Percentiles rank a stretch among this genome's conserved stretches.
Evolutionary conservation across 2,329 filamentous ascomycete species (phyloP).

Genomic region (Colletotrichum musae): DNA sequence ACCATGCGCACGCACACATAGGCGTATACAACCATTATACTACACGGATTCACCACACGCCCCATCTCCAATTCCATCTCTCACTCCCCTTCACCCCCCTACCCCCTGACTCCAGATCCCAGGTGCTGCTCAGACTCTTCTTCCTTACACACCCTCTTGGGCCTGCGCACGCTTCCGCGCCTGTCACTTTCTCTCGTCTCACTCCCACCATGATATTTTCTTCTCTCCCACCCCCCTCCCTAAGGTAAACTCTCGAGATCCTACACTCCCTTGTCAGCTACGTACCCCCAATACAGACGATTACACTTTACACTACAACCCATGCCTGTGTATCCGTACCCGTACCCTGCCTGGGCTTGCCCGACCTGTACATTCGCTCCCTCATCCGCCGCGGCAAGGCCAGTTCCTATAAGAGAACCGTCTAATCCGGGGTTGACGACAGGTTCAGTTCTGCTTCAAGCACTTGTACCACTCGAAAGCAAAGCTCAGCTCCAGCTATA

Average conservation of each 20-base stretch:
- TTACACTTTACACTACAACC: conserved; percentile 40
- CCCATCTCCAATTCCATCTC: conserved; percentile 28
- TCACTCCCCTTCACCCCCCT: conserved; percentile 34
- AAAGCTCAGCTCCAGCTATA: conserved; percentile 32
- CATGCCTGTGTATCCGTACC: conserved; percentile 37
- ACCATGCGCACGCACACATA: conserved; percentile 33
- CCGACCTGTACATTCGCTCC: conserved; percentile 31
- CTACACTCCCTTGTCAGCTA: conserved; percentile 30
- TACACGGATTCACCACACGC: conserved; percentile 21
- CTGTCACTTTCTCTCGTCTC: conserved; percentile 27
- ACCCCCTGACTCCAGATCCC: conserved; percentile 15
- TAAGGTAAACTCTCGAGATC: conserved; percentile 12
- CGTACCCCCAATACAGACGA: conserved; percentile 31
- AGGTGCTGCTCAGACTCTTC: conserved; percentile 3
- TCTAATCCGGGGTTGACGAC: conserved; percentile 38
- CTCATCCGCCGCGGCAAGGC: conserved; percentile 32
- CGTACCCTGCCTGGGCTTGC: conserved; percentile 29
- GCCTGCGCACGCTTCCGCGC: conserved; percentile 14
- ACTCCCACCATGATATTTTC: conserved; percentile 16
- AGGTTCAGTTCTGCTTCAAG: conserved; percentile 8
- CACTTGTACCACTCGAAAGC: conserved; percentile 34
- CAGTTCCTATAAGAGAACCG: conserved; percentile 37
- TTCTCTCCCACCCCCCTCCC: conserved; percentile 8
- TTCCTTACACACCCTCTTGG: conserved; percentile 11
- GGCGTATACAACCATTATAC: conserved; percentile 25